Evolutionary conservation across 2,329 filamentous ascomycete genomes (phyloP), one percentile per base, ranked within the genome.

Genomic region (Xylariaceae sp.): DNA sequence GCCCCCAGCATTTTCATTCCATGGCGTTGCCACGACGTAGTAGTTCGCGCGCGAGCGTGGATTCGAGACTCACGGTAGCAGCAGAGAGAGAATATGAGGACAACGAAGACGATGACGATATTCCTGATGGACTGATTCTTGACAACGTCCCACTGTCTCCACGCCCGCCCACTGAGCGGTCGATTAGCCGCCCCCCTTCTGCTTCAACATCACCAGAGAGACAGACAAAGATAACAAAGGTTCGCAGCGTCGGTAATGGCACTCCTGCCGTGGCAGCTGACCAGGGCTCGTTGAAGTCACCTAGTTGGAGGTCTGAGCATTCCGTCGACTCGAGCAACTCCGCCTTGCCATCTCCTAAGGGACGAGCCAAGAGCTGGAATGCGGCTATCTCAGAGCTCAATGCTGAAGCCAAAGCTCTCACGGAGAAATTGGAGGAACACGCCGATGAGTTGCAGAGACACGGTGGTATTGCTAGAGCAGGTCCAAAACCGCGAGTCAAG

Each of bases 71-170:
- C 0, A 72, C 78, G 1, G 67, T 81, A 45, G 80, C 90, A 54
- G 69, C 89, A 39, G 87, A 93, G 59, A 77, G 79, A 41, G 87
- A 91, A 57, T 90, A 77, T 47, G 81, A 88, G 52, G 79, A 84
- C 36, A 84, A 90, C 52, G 79, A 84, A 38, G 85, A 90, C 51
- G 82, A 79, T 40, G 85, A 89, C 55, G 80, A 87, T 43, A 83
- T 93, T 22, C 87, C 87, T 0, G 86, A 90, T 19, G 86, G 87
- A 40, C 76, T 87, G 18, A 75, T 89, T 39, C 76, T 93, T 35
- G 86, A 88, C 65, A 93, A 93, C 50, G 83, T 93, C 2, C 87
- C 87, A 4, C 79, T 93, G 34, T 90, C 87, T 0, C 87, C 87
- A n/a, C 73, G 81, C 2, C 80, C 79, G 2, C 68, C 69, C 1